Evolutionary conservation across 306 rosid genomes (phyloP), one percentile per base, ranked within the genome.

Genomic region (Bauhinia variegata): DNA sequence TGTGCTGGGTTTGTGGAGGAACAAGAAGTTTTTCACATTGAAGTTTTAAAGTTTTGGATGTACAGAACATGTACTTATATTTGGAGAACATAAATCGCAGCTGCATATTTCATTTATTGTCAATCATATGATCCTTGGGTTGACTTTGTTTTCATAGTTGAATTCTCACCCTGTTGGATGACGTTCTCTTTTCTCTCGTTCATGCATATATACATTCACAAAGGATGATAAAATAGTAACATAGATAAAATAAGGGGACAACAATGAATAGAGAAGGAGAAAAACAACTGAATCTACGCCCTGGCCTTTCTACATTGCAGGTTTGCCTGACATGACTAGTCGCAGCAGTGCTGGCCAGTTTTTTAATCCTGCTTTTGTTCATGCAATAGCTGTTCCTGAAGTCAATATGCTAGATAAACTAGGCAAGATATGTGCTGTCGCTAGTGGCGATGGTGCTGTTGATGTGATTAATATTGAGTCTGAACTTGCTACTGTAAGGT

Each of bases 341-440:
- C 57, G 71, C 50, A 65, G 78, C 34, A 61, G 18, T 37, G 36
- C 87, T 2, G 95, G 84, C 44, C 95, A 86, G 68, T 88, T 85
- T 78, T 79, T 79, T 53, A 93, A 93, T 82, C 99, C 97, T 68
- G 93, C 99, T 73, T 86, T 88, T 70, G 54, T 93, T 68, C 97
- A 89, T 43, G 83, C 96, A 51, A 80, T 90, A 72, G 89, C 88
- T 12, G 90, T 88, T 80, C 91, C 97, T 37, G 96, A 93, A 80
- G 73, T 73, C 4, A 93, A 87, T 75, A 86, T 93, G 97, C 19
- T 90, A 30, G 88, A 88, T 78, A 88, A 68, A 78, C 32, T 74
- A 34, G 95, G 55, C 76, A 79, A 85, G 85, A 74, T 81, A 64
- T 89, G 98, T 82, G 85, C 81, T 16, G 88, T 89, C 28, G 97